phyloP scores from a whole-genome alignment of 495 filamentous ascomycete species.

The Neurospora sp. region DNA sequence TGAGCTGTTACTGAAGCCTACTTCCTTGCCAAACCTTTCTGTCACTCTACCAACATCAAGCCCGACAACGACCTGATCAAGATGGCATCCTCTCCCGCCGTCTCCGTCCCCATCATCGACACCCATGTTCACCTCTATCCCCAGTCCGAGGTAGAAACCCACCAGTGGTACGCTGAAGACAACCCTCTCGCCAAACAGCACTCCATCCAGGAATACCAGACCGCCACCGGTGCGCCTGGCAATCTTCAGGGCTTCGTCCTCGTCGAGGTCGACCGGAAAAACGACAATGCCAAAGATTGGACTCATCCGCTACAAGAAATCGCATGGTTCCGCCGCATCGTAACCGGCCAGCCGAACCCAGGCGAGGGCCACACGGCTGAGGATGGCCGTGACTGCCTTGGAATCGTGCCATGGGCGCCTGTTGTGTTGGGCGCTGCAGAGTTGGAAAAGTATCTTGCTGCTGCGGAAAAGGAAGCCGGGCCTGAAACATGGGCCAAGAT shows the following conservation, averaged over 20 bases:
- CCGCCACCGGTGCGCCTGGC: conserved; percentile 21
- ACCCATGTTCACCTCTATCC: conserved; percentile 84
- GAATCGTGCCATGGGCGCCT: conserved; percentile 75
- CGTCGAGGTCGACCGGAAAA: conserved; percentile 69
- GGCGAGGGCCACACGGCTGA: conserved; percentile 49
- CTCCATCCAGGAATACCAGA: conserved; percentile 50
- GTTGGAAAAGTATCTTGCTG: conserved; percentile 40
- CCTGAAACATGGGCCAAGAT: conserved; percentile 32
- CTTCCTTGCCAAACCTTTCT: background rate
- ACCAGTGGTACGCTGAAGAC: conserved; percentile 54
- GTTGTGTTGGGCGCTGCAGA: conserved; percentile 47
- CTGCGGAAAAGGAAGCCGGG: conserved; percentile 41
- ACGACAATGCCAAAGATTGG: conserved; percentile 42
- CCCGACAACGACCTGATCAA: background rate
- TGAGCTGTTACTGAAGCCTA: background rate
- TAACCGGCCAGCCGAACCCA: conserved; percentile 41
- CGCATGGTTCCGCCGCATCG: conserved; percentile 52
- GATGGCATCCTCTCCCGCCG: background rate
- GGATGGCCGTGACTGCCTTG: conserved; percentile 48
- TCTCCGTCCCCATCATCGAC: conserved; percentile 51
- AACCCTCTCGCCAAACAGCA: conserved; percentile 49
- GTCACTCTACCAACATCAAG: background rate
- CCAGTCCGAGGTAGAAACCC: conserved; percentile 46
- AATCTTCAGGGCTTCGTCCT: conserved; percentile 61
- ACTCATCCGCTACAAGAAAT: conserved; percentile 58